Conservation (phyloP, 2,329 filamentous ascomycete genomes). For the Emmonsiellopsis sp. region DNA sequence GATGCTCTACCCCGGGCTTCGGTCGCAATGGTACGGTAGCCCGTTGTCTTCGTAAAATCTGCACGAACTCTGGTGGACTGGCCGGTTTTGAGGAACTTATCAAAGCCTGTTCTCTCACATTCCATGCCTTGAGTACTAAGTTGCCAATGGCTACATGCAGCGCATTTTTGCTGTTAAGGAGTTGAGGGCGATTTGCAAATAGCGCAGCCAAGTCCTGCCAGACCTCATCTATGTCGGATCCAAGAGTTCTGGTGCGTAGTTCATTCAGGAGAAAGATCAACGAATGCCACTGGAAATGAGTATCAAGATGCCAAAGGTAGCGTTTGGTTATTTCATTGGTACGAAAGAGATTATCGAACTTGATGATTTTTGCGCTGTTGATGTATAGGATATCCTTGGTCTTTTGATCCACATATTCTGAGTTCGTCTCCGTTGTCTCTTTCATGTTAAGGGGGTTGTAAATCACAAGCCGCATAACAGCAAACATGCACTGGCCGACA, state of each 20-base stretch:
- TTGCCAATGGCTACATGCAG: slow-evolving; percentile 14
- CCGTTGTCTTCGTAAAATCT: not conserved
- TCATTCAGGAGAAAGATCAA: slow-evolving; percentile 37
- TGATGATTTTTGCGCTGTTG: slow-evolving; percentile 27
- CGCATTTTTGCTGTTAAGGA: slow-evolving; percentile 28
- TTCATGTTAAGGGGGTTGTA: not conserved
- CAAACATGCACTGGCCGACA: slow-evolving; percentile 28
- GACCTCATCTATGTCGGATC: slow-evolving; percentile 23
- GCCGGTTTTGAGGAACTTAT: too few species aligned
- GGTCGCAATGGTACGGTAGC: not conserved
- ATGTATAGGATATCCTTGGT: slow-evolving; percentile 29
- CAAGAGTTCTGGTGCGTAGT: slow-evolving; percentile 24
- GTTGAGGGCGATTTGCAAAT: slow-evolving; percentile 33
- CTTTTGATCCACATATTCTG: slow-evolving; percentile 11
- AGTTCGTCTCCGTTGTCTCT: not conserved
- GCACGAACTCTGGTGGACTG: not conserved
- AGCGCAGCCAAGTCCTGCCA: slow-evolving; percentile 35
- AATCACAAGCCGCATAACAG: slow-evolving; percentile 25
- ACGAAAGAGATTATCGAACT: slow-evolving; percentile 32
- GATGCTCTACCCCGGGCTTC: not conserved
- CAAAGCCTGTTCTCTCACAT: not conserved
- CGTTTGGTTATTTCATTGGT: slow-evolving; percentile 26
- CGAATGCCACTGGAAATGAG: slow-evolving; percentile 40
- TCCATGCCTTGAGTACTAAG: not conserved
- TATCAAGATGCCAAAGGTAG: slow-evolving; percentile 35